Base-by-base conservation (phyloP, 2,329 filamentous ascomycete genomes). In the Beauveria sp. region DNA sequence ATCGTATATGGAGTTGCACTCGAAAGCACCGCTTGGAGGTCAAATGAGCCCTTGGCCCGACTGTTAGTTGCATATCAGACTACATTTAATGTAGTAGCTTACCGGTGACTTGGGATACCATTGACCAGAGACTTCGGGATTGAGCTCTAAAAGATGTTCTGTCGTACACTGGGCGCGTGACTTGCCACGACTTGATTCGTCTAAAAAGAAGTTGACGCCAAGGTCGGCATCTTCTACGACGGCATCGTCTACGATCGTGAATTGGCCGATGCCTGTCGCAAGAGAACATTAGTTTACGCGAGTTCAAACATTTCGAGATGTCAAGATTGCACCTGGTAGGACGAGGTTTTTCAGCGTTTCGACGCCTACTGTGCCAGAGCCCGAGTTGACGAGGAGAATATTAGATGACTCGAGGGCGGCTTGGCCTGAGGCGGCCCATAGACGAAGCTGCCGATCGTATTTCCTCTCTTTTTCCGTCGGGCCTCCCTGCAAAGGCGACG, bases 321-420 rank as follows among this genome's bases (percentile, higher is more conserved):
- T 30, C n/a, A 24, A 30, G 40, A 59, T 14, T 44, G 59, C 73
- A 86, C 87, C 91, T 61, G 94, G 94, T 9, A 99, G 79, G 3
- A 99, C 90, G n/a, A 99, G 84, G 71, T 99, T 99, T 80, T 99
- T 99, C 64, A 99, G 82, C 0, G 92, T 87, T 75, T 99, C 94
- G 14, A 96, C 83, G 16, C 92, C 94, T 40, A 92, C 90, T 2
- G 92, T 90, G 10, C 93, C 93, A n/a, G 88, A 77, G 2, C 91
- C 89, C 1, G 89, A 90, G 74, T 96, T 97, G 63, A 99, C 79
- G 5, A 99, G 82, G 14, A 97, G 83, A n/a, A 99, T 87, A 67
- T 96, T 90, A 24, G 94, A 90, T 61, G 91, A 86, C 74, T 99
- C 96, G 2, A 99, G 81, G 18, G 92, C 93, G 66, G 88, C 83